Evolutionary conservation across 306 rosid genomes (phyloP), one percentile per base, ranked within the genome.

Genomic region (Malus orientalis): DNA sequence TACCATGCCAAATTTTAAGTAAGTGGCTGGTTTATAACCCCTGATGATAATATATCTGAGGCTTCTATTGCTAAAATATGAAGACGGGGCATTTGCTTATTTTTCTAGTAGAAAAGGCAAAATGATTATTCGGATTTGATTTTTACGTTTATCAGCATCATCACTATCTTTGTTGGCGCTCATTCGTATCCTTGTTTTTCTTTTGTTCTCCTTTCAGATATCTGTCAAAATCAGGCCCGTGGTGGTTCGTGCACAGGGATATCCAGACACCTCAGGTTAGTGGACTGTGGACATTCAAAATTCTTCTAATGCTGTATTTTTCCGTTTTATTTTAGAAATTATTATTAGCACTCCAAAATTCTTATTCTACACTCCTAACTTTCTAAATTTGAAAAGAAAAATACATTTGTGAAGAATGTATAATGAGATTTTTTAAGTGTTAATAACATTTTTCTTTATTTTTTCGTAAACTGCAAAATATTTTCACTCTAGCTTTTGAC

Each of bases 241-340:
- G 96, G 97, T 90, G 96, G 97, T 93, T 93, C 83, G 83, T 90
- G 40, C 94, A 93, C 82, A 84, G 82, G 81, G 82, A 86, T 81
- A 81, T 78, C 20, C 84, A 76, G 61, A 74, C 76, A 76, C 69
- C 75, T 22, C 76, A 87, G 94, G 97, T 91, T 71, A 73, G 88
- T 76, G 27, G 54, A 70, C 69, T 70, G 88, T 76, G 27, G 36
- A 32, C 36, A 59, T 68, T 76, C 69, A 64, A 74, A 33, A 58
- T 36, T 70, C 44, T 64, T 55, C 27, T 42, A 25, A 51, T n/a
- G 3, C 15, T 6, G 55, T 45, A 57, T 18, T 63, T 67, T 36
- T 27, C 58, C 25, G 2, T 62, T 32, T 27, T 4, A 4, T 27
- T 27, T 27, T 27, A 27, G 29, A 2, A 27, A 27, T 27, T 27